Base-by-base conservation (phyloP, 1,284 basidiomycete species). In the Serendipita sp. region DNA sequence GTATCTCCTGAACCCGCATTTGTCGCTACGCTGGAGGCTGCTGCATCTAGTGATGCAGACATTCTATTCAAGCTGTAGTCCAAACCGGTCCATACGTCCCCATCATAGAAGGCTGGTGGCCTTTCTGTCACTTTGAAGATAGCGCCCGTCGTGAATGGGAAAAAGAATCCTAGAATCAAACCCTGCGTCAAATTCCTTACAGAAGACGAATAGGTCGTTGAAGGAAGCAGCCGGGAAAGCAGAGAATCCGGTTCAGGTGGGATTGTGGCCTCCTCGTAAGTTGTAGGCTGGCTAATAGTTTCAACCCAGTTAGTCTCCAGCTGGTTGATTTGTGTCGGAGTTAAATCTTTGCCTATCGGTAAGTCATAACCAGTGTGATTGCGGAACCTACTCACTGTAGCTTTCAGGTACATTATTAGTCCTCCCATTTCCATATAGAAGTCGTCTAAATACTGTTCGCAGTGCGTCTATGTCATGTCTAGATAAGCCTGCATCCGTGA, bases 401-500 rank as follows among this genome's bases (percentile, higher is more conserved):
- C 15, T 26, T 58, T 4, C 26, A 34, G 15, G 15, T 58, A 4
- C 53, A 58, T 35, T 58, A 30, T 15, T n/a, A 10, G 10, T 26
- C n/a, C 15, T 34, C 6, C 5, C 53, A 58, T 58, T 58, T 30
- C 53, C 53, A 58, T 26, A 58, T 32, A 58, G 10, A 8, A 58
- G 15, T n/a, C 53, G 53, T 32, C 53, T n/a, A 26, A 58, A 58
- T 10, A 30, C 17, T 4, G 5, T n/a, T 12, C 53, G 53, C n/a
- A 58, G 8, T n/a, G 53, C 10, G 15, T 58, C 22, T 10, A 58
- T 26, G 30, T 58, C 53, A 6, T n/a, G 15, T 30, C n/a, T n/a
- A 58, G 53, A 30, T 34, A 58, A 34, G 17, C 53, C 53, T 4
- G 53, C 53, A 34, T 58, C 53, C 8, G 53, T 58, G n/a, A 58